phyloP scores from a whole-genome alignment of 345 rosid genomes.

The Dimocarpus longan region DNA sequence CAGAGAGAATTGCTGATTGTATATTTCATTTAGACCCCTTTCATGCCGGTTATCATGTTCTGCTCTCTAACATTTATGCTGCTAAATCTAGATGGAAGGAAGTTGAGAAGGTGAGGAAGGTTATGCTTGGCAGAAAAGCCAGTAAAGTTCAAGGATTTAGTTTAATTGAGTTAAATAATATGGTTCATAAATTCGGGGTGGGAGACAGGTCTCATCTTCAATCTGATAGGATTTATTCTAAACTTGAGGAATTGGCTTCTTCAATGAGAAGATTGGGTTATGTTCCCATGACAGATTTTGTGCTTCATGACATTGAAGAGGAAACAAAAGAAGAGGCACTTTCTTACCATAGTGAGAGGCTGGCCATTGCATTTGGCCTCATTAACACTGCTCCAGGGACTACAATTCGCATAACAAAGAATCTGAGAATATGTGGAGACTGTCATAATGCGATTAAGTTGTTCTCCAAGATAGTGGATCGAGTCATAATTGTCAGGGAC shows the following conservation, averaged over 20 bases:
- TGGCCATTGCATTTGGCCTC: conserved; percentile 6
- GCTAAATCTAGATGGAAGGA: neutral
- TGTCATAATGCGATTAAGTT: conserved; percentile 4
- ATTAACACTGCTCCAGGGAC: conserved; percentile 6
- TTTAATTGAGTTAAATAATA: neutral
- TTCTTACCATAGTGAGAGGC: neutral
- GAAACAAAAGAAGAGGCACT: conserved; percentile 2
- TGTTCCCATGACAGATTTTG: neutral
- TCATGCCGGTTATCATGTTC: neutral
- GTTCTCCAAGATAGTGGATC: neutral
- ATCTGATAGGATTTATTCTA: neutral
- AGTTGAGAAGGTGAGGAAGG: conserved; percentile 1
- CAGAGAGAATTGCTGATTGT: neutral
- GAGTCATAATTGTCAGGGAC: neutral
- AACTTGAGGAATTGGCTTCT: neutral
- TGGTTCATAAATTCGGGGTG: neutral
- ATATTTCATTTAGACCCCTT: neutral
- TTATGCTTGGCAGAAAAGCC: neutral
- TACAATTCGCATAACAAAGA: neutral
- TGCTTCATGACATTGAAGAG: conserved; percentile 5
- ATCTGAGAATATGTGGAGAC: conserved; percentile 3
- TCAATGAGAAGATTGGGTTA: neutral
- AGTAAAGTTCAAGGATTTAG: neutral
- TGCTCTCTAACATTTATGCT: neutral
- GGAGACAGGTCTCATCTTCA: conserved; percentile 3